These are phyloP conservation scores for Geosmithia morbida DNA, from an alignment of 2,329 filamentous ascomycete species.

Conservation along the genomic window DNA sequence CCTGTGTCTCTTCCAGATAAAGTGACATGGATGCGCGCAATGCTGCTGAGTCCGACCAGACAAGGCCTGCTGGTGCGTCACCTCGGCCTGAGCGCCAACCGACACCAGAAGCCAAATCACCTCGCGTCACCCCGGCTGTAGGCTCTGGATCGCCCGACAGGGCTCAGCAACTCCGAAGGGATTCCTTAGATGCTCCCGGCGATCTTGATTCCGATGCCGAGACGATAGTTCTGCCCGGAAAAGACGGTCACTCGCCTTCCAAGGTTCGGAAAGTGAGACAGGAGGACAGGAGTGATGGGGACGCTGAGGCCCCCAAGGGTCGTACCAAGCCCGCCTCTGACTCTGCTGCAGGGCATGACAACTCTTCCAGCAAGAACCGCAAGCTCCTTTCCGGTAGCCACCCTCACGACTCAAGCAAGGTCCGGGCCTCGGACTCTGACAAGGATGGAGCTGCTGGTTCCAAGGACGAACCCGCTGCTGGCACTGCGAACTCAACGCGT, in stretches of 20 bases:
- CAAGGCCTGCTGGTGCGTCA: constrained; percentile 41
- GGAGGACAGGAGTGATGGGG: constrained; percentile 46
- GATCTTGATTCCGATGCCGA: constrained; percentile 58
- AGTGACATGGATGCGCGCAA: constrained; percentile 58
- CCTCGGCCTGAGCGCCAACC: constrained; percentile 25
- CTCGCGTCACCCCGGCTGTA: constrained; percentile 1
- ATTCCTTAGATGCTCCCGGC: constrained; percentile 21
- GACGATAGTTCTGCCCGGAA: constrained; percentile 54
- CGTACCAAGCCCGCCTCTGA: not conserved
- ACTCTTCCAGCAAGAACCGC: not conserved
- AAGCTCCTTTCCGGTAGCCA: constrained; percentile 8
- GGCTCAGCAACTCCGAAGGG: constrained; percentile 4
- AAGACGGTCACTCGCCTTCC: constrained; percentile 48
- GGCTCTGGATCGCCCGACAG: constrained; percentile 4
- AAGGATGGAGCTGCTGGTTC: constrained; percentile 22
- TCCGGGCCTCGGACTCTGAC: constrained; percentile 20
- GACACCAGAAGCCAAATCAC: constrained; percentile 8
- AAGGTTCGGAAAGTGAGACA: constrained; percentile 51
- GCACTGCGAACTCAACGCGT: constrained; percentile 37
- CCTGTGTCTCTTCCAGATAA: constrained; percentile 33
- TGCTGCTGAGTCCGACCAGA: constrained; percentile 47
- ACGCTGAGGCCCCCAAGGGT: constrained; percentile 18
- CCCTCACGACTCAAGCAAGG: constrained; percentile 22
- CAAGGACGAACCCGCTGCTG: constrained; percentile 38
- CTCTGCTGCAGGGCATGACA: not conserved